Conservation (phyloP, 306 rosid species). For the Gleditsia sinensis region DNA sequence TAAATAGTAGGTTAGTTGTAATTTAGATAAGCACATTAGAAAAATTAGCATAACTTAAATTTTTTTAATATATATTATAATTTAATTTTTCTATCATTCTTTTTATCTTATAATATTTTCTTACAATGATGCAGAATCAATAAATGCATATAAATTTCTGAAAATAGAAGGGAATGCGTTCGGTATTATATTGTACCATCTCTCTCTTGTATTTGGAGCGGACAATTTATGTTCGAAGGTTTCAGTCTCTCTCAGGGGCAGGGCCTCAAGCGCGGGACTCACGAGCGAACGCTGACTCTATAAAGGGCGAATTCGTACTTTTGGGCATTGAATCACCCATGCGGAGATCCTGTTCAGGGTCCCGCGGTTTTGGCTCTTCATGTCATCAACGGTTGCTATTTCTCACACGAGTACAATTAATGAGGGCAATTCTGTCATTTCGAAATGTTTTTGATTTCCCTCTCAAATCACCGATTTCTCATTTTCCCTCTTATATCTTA, state of each 20-base stretch:
- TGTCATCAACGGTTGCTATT: background rate
- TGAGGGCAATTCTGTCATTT: conserved; percentile 26
- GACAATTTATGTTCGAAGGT: background rate
- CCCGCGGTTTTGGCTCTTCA: background rate
- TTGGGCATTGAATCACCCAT: conserved; percentile 35
- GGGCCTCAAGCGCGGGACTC: conserved; percentile 32
- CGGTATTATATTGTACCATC: background rate
- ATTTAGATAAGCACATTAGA: too few species aligned
- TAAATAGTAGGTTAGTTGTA: too few species aligned
- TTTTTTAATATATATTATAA: too few species aligned
- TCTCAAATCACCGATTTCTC: background rate
- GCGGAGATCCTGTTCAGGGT: conserved; percentile 19
- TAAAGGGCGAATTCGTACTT: conserved; percentile 30
- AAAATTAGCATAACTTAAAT: too few species aligned
- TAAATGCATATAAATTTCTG: background rate
- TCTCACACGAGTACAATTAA: background rate
- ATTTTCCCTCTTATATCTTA: background rate
- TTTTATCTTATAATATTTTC: too few species aligned
- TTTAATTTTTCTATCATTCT: too few species aligned
- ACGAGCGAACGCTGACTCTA: conserved; percentile 33
- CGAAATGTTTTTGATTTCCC: background rate
- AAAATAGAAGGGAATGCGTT: background rate
- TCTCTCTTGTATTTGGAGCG: background rate
- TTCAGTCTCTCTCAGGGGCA: too few species aligned
- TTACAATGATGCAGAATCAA: background rate